Evolutionary conservation across 2,329 filamentous ascomycete genomes (phyloP).

Genomic region (Myriosclerotinia curreyana): DNA sequence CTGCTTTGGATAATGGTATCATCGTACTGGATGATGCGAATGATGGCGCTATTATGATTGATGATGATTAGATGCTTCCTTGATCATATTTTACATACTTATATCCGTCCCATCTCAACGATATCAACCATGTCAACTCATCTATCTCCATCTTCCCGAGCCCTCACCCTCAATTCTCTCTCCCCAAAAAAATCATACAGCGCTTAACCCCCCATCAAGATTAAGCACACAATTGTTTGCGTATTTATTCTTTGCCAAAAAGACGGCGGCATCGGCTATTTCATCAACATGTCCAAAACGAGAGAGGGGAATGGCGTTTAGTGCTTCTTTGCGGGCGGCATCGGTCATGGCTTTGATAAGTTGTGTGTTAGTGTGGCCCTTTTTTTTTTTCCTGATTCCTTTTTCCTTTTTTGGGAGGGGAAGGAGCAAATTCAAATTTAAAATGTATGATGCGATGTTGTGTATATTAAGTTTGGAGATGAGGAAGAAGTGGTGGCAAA

Average conservation of each 20-base stretch:
- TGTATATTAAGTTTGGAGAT: slow-evolving; percentile 37
- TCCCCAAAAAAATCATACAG: slow-evolving; percentile 44
- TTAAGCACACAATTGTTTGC: slow-evolving; percentile 86
- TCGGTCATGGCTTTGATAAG: slow-evolving; percentile 44
- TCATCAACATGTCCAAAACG: slow-evolving; percentile 68
- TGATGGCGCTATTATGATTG: slow-evolving; percentile 65
- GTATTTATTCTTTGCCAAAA: slow-evolving; percentile 74
- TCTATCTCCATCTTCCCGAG: background rate
- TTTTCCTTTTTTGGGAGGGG: background rate
- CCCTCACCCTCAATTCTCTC: background rate
- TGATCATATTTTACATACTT: background rate
- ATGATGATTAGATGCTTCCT: slow-evolving; percentile 50
- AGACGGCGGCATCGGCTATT: slow-evolving; percentile 77
- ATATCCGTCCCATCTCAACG: too few species aligned
- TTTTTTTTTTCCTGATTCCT: background rate
- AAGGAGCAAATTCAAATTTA: too few species aligned
- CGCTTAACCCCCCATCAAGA: slow-evolving; percentile 79
- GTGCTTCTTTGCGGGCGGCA: slow-evolving; percentile 38
- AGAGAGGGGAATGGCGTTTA: slow-evolving; percentile 56
- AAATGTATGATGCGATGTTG: slow-evolving; percentile 27
- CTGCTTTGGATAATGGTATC: slow-evolving; percentile 34
- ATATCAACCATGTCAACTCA: background rate
- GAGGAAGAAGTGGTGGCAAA: too few species aligned
- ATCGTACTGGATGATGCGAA: slow-evolving; percentile 41
- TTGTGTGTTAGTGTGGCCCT: background rate